These are phyloP conservation scores for Penicillium chermesinum DNA, from an alignment of 495 filamentous ascomycete genomes.

Conservation along the genomic window DNA sequence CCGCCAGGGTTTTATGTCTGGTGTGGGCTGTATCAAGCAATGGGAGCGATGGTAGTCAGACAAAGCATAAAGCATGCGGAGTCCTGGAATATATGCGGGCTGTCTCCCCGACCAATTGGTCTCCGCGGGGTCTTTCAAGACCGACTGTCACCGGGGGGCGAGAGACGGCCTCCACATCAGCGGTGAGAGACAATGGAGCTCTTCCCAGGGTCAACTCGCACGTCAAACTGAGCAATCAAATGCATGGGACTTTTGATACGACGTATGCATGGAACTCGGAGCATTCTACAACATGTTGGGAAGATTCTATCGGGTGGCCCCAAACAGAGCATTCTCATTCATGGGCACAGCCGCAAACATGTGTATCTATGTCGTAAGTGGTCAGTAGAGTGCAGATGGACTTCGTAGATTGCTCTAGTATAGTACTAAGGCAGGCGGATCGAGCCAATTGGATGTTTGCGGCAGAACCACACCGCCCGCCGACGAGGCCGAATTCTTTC, in stretches of 20 bases:
- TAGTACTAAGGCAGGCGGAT: background rate
- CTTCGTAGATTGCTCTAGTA: background rate
- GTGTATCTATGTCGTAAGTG: background rate
- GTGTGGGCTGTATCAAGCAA: conserved; percentile 1
- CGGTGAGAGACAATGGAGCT: conserved; percentile 12
- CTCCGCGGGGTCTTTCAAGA: background rate
- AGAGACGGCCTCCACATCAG: conserved; percentile 10
- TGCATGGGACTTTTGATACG: background rate
- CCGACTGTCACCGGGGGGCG: background rate
- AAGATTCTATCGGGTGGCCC: no score
- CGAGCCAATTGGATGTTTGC: background rate
- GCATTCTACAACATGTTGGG: background rate
- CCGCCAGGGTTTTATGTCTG: conserved; percentile 6
- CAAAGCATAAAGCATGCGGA: conserved; percentile 9
- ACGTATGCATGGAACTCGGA: background rate
- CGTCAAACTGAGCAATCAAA: conserved; percentile 11
- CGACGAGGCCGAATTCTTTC: conserved; percentile 22
- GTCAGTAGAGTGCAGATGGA: background rate
- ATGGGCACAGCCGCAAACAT: background rate
- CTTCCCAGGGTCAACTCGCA: conserved; percentile 3
- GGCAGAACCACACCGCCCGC: conserved; percentile 29
- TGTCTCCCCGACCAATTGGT: conserved; percentile 3
- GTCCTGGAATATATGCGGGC: background rate
- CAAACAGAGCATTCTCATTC: no score
- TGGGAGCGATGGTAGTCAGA: conserved; percentile 11